phyloP scores from a whole-genome alignment of 495 filamentous ascomycete species.

The Daldinia vernicosa region DNA sequence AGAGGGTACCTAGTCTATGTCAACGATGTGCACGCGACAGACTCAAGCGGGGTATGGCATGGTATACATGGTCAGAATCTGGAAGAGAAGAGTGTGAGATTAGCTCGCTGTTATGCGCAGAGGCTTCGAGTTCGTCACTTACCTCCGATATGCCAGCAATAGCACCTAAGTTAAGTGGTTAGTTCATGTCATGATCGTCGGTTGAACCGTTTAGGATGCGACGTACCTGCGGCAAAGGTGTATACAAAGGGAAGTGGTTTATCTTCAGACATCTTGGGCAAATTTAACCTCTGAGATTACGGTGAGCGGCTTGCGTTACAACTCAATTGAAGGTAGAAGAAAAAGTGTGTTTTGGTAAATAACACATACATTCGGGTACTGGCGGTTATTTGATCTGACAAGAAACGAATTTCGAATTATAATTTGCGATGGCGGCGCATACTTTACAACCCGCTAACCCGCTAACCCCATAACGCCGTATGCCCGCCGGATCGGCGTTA shows the following conservation, averaged over 20 bases:
- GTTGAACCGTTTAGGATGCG: conserved; percentile 5
- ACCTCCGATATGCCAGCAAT: conserved; percentile 94
- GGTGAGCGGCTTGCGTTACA: background rate
- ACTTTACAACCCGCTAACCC: background rate
- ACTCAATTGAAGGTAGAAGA: conserved; percentile 14
- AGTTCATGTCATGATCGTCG: conserved; percentile 18
- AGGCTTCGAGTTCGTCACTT: conserved; percentile 47
- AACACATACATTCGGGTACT: conserved; percentile 35
- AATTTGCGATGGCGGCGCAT: conserved; percentile 36
- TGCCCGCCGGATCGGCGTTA: conserved; percentile 39
- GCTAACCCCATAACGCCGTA: background rate
- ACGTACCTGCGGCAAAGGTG: conserved; percentile 81
- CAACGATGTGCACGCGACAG: conserved; percentile 66
- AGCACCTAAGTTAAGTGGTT: conserved; percentile 60
- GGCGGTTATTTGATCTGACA: conserved; percentile 26
- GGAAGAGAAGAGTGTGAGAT: conserved; percentile 2
- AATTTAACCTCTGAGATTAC: conserved; percentile 8
- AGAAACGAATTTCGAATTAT: conserved; percentile 23
- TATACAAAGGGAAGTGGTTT: conserved; percentile 84
- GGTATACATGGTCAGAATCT: conserved; percentile 27
- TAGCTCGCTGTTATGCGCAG: conserved; percentile 28
- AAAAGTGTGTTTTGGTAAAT: conserved; percentile 11
- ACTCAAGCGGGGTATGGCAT: conserved; percentile 35
- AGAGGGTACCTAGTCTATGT: conserved; percentile 82
- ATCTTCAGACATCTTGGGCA: conserved; percentile 67